Evolutionary conservation across 2,329 filamentous ascomycete species (phyloP), one percentile per base, ranked within the genome.

Genomic region (Bretziella fagacearum): DNA sequence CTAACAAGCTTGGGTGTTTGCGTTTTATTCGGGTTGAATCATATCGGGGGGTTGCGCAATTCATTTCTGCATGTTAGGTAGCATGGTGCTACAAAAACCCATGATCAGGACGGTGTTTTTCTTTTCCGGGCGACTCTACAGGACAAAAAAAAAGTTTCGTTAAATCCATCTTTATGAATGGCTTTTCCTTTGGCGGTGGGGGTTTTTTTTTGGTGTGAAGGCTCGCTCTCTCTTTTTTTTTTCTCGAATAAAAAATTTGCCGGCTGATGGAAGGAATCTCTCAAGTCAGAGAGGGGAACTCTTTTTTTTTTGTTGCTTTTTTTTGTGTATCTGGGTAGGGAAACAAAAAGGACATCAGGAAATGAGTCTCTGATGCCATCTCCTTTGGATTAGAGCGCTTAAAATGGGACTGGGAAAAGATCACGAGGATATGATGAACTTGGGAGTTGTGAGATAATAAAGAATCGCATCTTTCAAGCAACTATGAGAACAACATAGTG

Each of bases 61-160:
- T 70, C 70, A 39, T 71, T 61, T 63, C 68, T 72, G 70, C 71
- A 74, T 74, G 66, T 71, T 65, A 35, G 69, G 71, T 74, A 73
- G 71, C 69, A 61, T 58, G 58, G 61, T 59, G 63, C 63, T 66
- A 65, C 63, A 57, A 33, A 30, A 62, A 61, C 57, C 57, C 44
- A 47, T 51, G 55, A 49, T 35, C 35, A 41, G 44, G 49, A 52
- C 46, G 44, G 47, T 50, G 37, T 46, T 45, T 51, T 54, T 53
- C 48, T 54, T 54, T 53, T 55, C 55, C 55, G 40, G 45, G 40
- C 41, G 40, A 48, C 44, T 51, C 42, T 48, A 47, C 48, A 49
- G 47, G 49, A 51, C 48, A 52, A 53, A 52, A 52, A 36, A 53
- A 48, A 53, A 49, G 44, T 48, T 46, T 48, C 35, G 46, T 48